Base-by-base conservation (phyloP, 1,284 basidiomycete genomes). In the Puccinia novopanici region DNA sequence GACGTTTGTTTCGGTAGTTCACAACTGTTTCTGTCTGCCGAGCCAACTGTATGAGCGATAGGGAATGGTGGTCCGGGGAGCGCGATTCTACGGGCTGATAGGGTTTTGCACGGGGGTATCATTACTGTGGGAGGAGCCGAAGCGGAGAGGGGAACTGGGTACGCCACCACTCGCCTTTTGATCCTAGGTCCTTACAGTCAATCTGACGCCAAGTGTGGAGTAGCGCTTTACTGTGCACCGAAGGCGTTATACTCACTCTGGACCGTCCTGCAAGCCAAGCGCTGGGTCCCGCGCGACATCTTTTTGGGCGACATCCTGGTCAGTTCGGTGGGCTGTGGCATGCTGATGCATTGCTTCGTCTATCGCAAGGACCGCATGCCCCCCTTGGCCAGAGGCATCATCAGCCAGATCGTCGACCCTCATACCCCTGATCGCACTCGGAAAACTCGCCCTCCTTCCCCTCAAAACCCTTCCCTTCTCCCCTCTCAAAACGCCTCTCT, bases 191-290 rank as follows among this genome's bases (percentile, higher is more conserved):
- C n/a, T n/a, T n/a, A n/a, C n/a, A n/a, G n/a, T n/a, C n/a, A n/a
- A n/a, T n/a, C n/a, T n/a, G n/a, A n/a, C n/a, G n/a, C n/a, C n/a
- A n/a, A n/a, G n/a, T n/a, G n/a, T n/a, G 17, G 10, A 22, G n/a
- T 37, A 80, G 77, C 77, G 27, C 55, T 80, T 30, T 80, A 80
- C 40, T 80, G 77, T 80, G 77, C 77, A 3, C 77, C 77, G 22
- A 80, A 80, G 50, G 77, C 77, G 22, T 30, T 80, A n/a, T 80
- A 72, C 63, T 80, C 77, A 1, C 48, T 65, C 17, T 72, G 68
- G 68, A n/a, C 77, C 12, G 54, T 72, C 8, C 37, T 80, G 34
- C 48, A 80, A 30, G 30, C 70, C 22, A 48, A 48, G 61, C 45
- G 48, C 34, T 37, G 59, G 27, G 68, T 80, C 5, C 52, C 57